A percentile compares a stretch with the other conserved stretches of the same genome.
Conservation (phyloP, 495 filamentous ascomycete species). For the Aspergillus mulundensis region DNA sequence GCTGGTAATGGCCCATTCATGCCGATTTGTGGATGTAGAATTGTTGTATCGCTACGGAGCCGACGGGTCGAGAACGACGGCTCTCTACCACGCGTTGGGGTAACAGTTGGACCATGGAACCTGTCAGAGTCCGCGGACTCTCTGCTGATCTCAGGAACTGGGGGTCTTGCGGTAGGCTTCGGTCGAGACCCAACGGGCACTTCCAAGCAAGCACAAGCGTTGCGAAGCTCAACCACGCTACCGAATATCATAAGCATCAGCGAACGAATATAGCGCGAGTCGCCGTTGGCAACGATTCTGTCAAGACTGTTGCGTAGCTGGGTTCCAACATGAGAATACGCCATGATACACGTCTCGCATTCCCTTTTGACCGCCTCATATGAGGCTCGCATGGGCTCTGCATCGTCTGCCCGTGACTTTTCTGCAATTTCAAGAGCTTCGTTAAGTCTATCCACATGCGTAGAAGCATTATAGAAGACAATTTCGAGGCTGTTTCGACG, state of each 20-base stretch:
- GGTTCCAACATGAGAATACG: slow-evolving; percentile 70
- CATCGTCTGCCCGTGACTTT: slow-evolving; percentile 33
- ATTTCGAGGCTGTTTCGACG: slow-evolving; percentile 71
- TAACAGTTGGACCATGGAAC: slow-evolving; percentile 49
- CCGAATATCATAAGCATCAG: slow-evolving; percentile 77
- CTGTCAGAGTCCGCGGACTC: slow-evolving; percentile 22
- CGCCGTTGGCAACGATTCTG: slow-evolving; percentile 67
- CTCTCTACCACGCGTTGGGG: slow-evolving; percentile 54
- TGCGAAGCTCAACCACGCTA: slow-evolving; percentile 70
- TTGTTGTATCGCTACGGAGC: slow-evolving; percentile 58
- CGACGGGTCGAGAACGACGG: slow-evolving; percentile 45
- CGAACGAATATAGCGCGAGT: slow-evolving; percentile 75
- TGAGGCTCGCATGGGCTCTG: slow-evolving; percentile 39
- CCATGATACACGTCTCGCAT: slow-evolving; percentile 66
- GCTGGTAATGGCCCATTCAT: slow-evolving; percentile 25
- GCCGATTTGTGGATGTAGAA: slow-evolving; percentile 51
- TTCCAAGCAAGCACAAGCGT: slow-evolving; percentile 45
- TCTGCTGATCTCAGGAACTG: slow-evolving; percentile 24
- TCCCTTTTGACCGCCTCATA: slow-evolving; percentile 59
- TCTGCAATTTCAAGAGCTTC: slow-evolving; percentile 66
- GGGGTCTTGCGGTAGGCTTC: slow-evolving; percentile 22
- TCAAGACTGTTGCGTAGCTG: slow-evolving; percentile 66
- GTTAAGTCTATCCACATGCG: slow-evolving; percentile 70
- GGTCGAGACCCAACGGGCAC: slow-evolving; percentile 26
- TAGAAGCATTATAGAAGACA: slow-evolving; percentile 71